These are phyloP conservation scores for Purshia tridentata DNA, from an alignment of 306 rosid species.

Conservation along the genomic window DNA sequence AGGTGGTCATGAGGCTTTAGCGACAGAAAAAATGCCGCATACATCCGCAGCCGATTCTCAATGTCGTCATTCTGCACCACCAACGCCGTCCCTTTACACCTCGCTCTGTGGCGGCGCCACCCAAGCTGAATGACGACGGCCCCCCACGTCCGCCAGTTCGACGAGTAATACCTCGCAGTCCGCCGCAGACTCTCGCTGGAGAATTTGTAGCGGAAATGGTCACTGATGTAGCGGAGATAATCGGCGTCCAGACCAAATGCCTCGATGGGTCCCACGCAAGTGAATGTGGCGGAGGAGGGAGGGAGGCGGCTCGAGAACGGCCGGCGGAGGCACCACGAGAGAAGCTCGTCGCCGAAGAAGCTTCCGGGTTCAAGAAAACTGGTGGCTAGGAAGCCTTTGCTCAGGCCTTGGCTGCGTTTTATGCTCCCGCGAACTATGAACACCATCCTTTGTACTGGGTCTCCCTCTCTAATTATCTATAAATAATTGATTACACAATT, in stretches of 20 bases:
- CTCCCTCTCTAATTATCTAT: conserved; percentile 47
- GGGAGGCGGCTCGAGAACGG: conserved; percentile 30
- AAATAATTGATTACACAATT: too few relatives aligned
- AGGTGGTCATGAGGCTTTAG: conserved; percentile 40
- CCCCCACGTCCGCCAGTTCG: conserved; percentile 48
- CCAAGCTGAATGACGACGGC: conserved; percentile 37
- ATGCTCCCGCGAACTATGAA: conserved; percentile 32
- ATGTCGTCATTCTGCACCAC: neutral
- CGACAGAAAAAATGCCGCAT: conserved; percentile 27
- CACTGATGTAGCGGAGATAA: conserved; percentile 24
- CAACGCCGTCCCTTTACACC: neutral
- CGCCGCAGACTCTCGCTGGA: conserved; percentile 18
- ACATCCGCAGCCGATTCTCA: conserved; percentile 22
- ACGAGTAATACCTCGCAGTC: conserved; percentile 36
- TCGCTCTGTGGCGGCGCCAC: conserved; percentile 32
- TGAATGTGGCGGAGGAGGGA: conserved; percentile 34
- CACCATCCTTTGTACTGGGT: conserved; percentile 39
- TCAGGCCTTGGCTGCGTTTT: conserved; percentile 35
- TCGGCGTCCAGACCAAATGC: conserved; percentile 32
- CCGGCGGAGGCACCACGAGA: conserved; percentile 39
- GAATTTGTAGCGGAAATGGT: conserved; percentile 37
- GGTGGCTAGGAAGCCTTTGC: conserved; percentile 30
- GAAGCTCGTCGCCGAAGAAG: conserved; percentile 43
- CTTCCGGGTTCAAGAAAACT: conserved; percentile 33
- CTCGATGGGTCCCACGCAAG: conserved; percentile 21